Base-by-base conservation (phyloP, 768 basidiomycete species). In the Pleurotus giganteus region DNA sequence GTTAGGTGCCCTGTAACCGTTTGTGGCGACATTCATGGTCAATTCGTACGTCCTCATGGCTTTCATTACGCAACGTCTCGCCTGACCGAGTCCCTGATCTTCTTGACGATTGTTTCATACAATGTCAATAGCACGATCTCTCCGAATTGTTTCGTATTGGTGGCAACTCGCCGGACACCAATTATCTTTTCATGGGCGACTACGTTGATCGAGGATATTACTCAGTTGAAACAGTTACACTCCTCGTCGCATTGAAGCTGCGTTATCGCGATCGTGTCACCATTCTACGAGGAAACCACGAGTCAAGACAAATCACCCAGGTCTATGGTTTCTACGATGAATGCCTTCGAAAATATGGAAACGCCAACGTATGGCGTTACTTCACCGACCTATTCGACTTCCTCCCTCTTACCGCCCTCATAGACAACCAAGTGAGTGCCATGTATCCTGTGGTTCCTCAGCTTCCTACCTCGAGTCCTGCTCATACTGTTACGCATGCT, bases 321-420 rank as follows among this genome's bases (percentile, higher is more conserved):
- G 97, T 99, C 17, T 99, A 99, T 66, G 97, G 97, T 39, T 99
- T 99, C 68, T 99, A 99, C 72, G 97, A 99, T 78, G 97, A 99
- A 72, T 99, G 97, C 69, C 80, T 98, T 69, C 86, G 97, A 71
- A 99, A 99, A 80, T 99, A 99, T 74, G 97, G 97, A 50, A 98
- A 98, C 75, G 95, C 96, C 66, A 98, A 98, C 67, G 96, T 99
- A 29, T 99, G 97, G 97, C 88, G 96, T 65, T 96, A 87, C 80
- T 99, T 98, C 71, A 98, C 96, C 66, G 96, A 98, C 81, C 76
- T 98, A 51, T 98, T 99, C 69, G 97, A 98, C 74, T 98, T 91
- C 74, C 83, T 98, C 39, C 95, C 97, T 55, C 83, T 98, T 61
- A 98, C 95, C 45, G 97, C 96, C 45, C 84, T 98, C 67, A 98